These are phyloP conservation scores for Withania somnifera DNA, from an alignment of 305 asterid genomes.

Conservation along the genomic window DNA sequence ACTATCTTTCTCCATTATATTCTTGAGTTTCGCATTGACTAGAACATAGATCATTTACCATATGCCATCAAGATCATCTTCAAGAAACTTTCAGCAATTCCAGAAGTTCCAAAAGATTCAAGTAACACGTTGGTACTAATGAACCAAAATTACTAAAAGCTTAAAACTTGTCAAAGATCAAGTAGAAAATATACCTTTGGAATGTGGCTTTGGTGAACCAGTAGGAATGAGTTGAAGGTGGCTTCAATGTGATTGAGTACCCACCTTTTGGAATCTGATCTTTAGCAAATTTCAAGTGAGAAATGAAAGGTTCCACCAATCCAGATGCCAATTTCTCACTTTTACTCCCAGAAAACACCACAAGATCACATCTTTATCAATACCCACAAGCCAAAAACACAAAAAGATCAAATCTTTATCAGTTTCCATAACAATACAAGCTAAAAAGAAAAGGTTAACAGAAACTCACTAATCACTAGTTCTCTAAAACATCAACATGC, in stretches of 20 bases:
- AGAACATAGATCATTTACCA: not conserved
- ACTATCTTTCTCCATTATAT: not conserved
- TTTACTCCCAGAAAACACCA: conserved; percentile 61
- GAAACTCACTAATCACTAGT: not conserved
- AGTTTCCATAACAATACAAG: not conserved
- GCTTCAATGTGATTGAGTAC: conserved; percentile 61
- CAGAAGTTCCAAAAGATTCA: not conserved
- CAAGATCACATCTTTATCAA: conserved; percentile 60
- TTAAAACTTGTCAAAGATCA: not conserved
- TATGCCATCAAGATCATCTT: not conserved
- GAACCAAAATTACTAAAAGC: not conserved
- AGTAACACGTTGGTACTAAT: not conserved
- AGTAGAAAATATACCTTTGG: conserved; percentile 37
- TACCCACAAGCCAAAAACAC: conserved; percentile 9
- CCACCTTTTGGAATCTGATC: conserved; percentile 82
- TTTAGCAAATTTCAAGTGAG: conserved; percentile 75
- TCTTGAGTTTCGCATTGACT: not conserved
- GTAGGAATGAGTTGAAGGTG: conserved; percentile 36
- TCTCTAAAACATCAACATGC: too few relatives aligned
- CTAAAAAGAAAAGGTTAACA: not conserved
- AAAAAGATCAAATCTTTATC: conserved; percentile 7
- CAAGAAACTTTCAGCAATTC: not conserved
- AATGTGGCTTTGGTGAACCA: conserved; percentile 82
- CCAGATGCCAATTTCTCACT: conserved; percentile 82
- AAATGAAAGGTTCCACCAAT: conserved; percentile 67